These are phyloP conservation scores for Populus nigra DNA, from an alignment of 345 rosid species.

Conservation along the genomic window DNA sequence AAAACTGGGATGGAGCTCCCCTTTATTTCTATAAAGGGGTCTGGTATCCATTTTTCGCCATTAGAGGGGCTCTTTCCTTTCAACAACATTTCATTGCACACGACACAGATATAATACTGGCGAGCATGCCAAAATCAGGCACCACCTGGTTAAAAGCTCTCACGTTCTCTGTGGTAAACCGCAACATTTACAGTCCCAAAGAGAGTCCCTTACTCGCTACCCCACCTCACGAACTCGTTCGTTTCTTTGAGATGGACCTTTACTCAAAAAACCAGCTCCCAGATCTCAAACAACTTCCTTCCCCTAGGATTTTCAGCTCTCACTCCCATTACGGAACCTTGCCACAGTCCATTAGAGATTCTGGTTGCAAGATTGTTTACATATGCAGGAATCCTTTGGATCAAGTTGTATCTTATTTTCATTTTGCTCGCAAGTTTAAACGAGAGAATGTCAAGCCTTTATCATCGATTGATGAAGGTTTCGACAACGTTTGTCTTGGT, in stretches of 20 bases:
- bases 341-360: neutral
- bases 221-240: conserved; percentile 42
- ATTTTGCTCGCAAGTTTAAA: conserved; percentile 15
- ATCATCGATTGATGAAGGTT: conserved; percentile 30
- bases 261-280: conserved; percentile 6
- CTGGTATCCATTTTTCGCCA: conserved; percentile 69
- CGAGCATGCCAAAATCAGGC: conserved; percentile 43
- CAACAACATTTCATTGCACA: conserved; percentile 33
- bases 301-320: conserved; percentile 7
- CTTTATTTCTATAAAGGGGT: conserved; percentile 58
- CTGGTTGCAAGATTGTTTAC: conserved; percentile 18
- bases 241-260: conserved; percentile 31
- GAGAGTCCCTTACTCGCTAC: conserved; percentile 28
- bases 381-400: conserved; percentile 29
- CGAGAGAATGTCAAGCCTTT: conserved; percentile 4
- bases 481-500: conserved; percentile 25
- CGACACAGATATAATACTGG: conserved; percentile 29
- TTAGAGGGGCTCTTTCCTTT: conserved; percentile 48
- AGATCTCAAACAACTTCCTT: conserved; percentile 13
- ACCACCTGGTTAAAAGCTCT: conserved; percentile 50
- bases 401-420: neutral
- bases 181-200: neutral
- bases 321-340: too few species aligned
- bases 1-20: conserved; percentile 62
- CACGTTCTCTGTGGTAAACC: conserved; percentile 25